These are phyloP conservation scores for Scutellaria baicalensis DNA, from an alignment of 257 asterid genomes.

Conservation along the genomic window DNA sequence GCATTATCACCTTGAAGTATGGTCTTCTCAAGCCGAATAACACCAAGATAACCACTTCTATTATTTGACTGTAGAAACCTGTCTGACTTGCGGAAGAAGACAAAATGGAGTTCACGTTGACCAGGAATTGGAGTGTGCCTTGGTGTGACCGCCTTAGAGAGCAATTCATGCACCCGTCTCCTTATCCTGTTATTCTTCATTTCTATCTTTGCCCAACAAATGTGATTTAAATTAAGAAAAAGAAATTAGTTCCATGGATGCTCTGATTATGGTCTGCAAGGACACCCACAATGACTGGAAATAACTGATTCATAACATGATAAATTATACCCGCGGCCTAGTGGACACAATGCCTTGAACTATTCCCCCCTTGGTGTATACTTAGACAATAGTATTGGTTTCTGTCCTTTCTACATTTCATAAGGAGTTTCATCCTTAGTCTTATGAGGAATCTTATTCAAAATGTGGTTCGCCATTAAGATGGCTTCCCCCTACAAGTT, in stretches of 20 bases:
- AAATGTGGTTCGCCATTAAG: too few relatives aligned
- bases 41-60: conserved; percentile 47
- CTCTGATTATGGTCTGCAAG: neutral
- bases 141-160: conserved; percentile 58
- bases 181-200: conserved; percentile 78
- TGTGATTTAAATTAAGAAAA: neutral
- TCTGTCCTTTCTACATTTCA: too few relatives aligned
- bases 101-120: conserved; percentile 78
- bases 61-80: conserved; percentile 52
- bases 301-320: neutral
- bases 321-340: conserved; percentile 48
- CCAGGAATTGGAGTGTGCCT: conserved; percentile 28
- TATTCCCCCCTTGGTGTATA: too few relatives aligned
- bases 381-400: too few relatives aligned
- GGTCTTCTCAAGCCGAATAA: conserved; percentile 75
- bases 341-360: too few relatives aligned
- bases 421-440: too few relatives aligned
- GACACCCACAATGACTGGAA: neutral
- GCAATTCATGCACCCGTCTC: conserved; percentile 80
- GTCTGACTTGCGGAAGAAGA: conserved; percentile 78
- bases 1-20: conserved; percentile 47
- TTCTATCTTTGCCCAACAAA: conserved; percentile 61
- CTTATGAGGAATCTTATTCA: too few relatives aligned
- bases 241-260: conserved; percentile 7
- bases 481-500: too few relatives aligned